Evolutionary conservation across 768 basidiomycete species (phyloP).

Genomic region (Terana coerulea): DNA sequence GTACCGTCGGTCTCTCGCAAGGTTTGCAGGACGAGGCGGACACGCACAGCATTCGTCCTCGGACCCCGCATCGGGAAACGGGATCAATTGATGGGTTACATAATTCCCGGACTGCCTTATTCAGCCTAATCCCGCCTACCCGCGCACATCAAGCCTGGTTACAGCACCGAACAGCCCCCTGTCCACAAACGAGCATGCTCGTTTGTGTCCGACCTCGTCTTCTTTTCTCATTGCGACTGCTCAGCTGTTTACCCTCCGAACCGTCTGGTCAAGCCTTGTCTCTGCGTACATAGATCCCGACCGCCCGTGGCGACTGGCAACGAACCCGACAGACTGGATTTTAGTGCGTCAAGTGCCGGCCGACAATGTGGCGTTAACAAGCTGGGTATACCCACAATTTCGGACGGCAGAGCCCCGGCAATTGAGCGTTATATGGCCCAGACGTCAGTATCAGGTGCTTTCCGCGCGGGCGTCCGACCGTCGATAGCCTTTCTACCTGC

Average conservation of each 20-base stretch:
- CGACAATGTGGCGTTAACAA: constrained; percentile 2
- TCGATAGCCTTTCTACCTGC: not conserved
- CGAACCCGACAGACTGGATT: too few relatives aligned
- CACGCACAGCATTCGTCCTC: not conserved
- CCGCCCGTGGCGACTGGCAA: too few relatives aligned
- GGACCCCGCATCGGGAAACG: not conserved
- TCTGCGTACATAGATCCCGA: not conserved
- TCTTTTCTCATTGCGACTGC: not conserved
- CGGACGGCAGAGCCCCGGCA: not conserved
- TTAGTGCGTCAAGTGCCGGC: not conserved
- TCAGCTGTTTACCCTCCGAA: not conserved
- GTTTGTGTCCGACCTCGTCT: not conserved
- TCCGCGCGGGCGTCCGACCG: not conserved
- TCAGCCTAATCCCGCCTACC: not conserved
- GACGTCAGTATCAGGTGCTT: too few relatives aligned
- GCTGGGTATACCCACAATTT: not conserved
- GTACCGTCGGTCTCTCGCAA: not conserved
- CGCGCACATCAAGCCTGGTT: not conserved
- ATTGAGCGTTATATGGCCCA: not conserved
- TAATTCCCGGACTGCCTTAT: not conserved
- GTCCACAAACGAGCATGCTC: not conserved
- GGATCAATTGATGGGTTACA: not conserved
- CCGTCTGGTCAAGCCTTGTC: not conserved
- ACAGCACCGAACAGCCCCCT: not conserved
- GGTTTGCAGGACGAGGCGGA: not conserved